Conservation (phyloP, 768 basidiomycete genomes). For the Neoboletus magnificus region DNA sequence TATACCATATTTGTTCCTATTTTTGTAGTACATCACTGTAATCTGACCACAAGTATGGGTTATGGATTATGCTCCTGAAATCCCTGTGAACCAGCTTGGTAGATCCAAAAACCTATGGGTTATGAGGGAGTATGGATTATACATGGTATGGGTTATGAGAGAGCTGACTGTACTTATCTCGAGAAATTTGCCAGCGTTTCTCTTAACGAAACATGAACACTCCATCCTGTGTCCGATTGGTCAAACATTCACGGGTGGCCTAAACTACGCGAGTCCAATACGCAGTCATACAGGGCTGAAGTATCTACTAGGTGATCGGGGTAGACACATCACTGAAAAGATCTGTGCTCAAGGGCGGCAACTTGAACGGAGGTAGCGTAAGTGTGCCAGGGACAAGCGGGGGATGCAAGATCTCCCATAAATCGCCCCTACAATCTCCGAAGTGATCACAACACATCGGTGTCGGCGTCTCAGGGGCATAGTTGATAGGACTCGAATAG, state of each 20-base stretch:
- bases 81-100: no score
- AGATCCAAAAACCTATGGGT: no score
- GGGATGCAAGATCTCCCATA: conserved; percentile 26
- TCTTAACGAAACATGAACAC: background rate
- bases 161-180: no score
- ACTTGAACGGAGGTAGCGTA: conserved; percentile 22
- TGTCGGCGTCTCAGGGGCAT: conserved; percentile 25
- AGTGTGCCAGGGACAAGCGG: conserved; percentile 19
- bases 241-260: background rate
- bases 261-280: background rate
- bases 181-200: no score
- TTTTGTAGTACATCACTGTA: no score
- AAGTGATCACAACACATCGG: conserved; percentile 24
- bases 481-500: background rate
- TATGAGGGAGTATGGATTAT: no score
- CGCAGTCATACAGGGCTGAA: background rate
- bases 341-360: conserved; percentile 16
- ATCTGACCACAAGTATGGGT: no score
- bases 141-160: no score
- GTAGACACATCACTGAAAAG: conserved; percentile 10
- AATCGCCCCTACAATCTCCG: conserved; percentile 22
- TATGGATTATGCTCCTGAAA: no score
- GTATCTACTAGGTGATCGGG: background rate
- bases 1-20: no score
- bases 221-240: background rate